Conservation (phyloP, 345 rosid species). For the Boechera retrofracta region DNA sequence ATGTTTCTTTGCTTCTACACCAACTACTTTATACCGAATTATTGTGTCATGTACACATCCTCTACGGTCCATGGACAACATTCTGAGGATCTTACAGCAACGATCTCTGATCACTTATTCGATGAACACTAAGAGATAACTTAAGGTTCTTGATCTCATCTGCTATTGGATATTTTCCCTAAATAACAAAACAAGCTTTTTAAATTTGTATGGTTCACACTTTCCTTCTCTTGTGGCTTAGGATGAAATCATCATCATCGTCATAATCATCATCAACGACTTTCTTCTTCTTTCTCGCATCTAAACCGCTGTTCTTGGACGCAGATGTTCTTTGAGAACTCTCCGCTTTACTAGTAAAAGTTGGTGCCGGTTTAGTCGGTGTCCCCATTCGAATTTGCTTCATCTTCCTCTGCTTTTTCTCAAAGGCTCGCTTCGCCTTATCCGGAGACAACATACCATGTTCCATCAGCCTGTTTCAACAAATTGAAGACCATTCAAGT, state of each 20-base stretch:
- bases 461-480: constrained; percentile 86
- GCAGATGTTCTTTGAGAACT: constrained; percentile 66
- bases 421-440: constrained; percentile 70
- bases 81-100: constrained; percentile 10
- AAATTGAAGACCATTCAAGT: neutral
- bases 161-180: neutral
- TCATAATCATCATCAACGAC: constrained; percentile 54
- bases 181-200: constrained; percentile 6
- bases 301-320: constrained; percentile 46
- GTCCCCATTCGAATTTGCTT: constrained; percentile 75
- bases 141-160: neutral
- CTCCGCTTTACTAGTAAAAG: constrained; percentile 59
- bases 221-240: constrained; percentile 79
- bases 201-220: constrained; percentile 47
- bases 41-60: neutral
- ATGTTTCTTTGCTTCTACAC: neutral
- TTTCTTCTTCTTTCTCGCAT: constrained; percentile 70
- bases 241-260: constrained; percentile 56
- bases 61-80: constrained; percentile 14
- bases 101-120: neutral
- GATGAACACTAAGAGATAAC: neutral
- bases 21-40: neutral
- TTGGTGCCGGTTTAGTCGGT: constrained; percentile 60
- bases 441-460: constrained; percentile 87
- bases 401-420: constrained; percentile 90